Evolutionary conservation across 495 filamentous ascomycete species (phyloP), one percentile per base, ranked within the genome.

Genomic region (Penicillium antarcticum): DNA sequence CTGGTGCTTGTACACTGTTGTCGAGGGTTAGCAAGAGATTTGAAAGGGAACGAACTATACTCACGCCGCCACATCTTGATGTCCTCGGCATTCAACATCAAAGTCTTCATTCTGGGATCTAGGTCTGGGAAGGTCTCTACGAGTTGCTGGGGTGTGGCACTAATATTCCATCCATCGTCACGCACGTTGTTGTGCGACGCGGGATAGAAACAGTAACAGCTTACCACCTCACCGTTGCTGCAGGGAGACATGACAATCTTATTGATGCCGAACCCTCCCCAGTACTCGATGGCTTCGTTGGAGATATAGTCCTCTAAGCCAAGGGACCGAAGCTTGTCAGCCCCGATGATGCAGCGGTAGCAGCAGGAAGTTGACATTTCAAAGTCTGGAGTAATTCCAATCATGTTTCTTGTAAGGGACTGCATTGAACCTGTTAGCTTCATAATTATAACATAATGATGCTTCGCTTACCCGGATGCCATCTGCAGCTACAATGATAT

Each of bases 221-320:
- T 57, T 0, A 63, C 58, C 0, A 69, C 49, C 5, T 67, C 61
- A 12, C 66, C 63, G 31, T 63, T 58, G 40, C 61, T 61, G 32
- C 66, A 69, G 2, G 66, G 57, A 0, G 63, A 65, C 55, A 65
- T 58, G 37, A 65, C 61, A 10, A 69, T 67, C 49, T 69, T 69
- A 53, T 65, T 51, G 26, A 65, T 61, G 1, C 63, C 66, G n/a
- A 61, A 59, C 3, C 63, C 63, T 18, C 66, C 66, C 63, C 66
- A 69, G 46, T 67, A 69, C 29, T 69, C 66, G 37, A 68, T 63
- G 0, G 65, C 65, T 5, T 63, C 57, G 40, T 66, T 66, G 16
- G 47, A 47, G 39, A 63, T 58, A 9, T 61, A 60, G 16, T 65
- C 61, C 4, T 58, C 54, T 2, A 69, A 45, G 0, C 53, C 63